These are phyloP conservation scores for Metarhizium anisopliae DNA, from an alignment of 2,329 filamentous ascomycete species.

Conservation along the genomic window DNA sequence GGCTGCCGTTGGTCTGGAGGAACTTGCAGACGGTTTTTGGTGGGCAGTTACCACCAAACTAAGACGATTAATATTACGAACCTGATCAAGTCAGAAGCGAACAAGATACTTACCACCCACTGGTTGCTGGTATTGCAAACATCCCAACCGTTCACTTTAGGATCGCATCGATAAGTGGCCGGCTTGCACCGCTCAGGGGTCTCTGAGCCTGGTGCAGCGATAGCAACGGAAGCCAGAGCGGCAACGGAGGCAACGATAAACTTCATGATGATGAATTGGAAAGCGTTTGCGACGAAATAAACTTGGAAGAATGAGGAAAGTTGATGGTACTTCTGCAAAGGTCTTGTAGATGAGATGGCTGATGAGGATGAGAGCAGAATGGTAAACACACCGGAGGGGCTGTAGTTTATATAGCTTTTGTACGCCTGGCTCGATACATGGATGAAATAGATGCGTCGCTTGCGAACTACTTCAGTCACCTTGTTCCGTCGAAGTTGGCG, in stretches of 20 bases:
- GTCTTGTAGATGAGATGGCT: too few species aligned
- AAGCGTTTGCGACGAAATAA: background rate
- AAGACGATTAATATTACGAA: background rate
- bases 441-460: too few species aligned
- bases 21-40: slow-evolving; percentile 28
- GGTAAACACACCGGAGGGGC: too few species aligned
- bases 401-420: too few species aligned
- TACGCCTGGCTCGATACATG: too few species aligned
- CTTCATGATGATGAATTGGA: slow-evolving; percentile 19
- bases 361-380: background rate
- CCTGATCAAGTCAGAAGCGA: background rate
- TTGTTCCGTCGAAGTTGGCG: too few species aligned
- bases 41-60: slow-evolving; percentile 26
- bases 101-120: slow-evolving; percentile 23
- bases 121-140: slow-evolving; percentile 20
- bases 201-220: slow-evolving; percentile 5
- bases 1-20: slow-evolving; percentile 23
- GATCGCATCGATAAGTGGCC: slow-evolving; percentile 25
- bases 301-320: background rate
- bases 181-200: slow-evolving; percentile 17
- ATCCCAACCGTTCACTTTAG: slow-evolving; percentile 19
- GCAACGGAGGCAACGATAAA: slow-evolving; percentile 17
- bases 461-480: too few species aligned
- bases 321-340: background rate
- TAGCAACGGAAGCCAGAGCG: slow-evolving; percentile 10